Evolutionary conservation across 768 basidiomycete species (phyloP), one percentile per base, ranked within the genome.

Genomic region (Coprinopsis strossmayeri): DNA sequence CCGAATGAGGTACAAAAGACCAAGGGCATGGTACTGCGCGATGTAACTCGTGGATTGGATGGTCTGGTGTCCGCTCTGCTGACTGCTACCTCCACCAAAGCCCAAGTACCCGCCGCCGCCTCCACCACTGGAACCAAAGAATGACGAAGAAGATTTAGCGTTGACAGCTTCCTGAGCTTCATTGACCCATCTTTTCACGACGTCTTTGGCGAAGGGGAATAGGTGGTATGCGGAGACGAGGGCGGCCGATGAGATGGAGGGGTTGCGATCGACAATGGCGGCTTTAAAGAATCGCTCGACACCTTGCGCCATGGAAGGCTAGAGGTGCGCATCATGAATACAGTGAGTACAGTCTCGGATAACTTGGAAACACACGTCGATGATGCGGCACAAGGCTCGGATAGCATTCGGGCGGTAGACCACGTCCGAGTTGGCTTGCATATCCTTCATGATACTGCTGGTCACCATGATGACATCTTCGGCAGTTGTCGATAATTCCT

Each of bases 391-490:
- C 4, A 99, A 74, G 5, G 95, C 94, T 55, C 96, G 83, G 57
- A 98, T 99, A 13, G 96, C 88, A 66, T 99, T 99, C 26, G 96
- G 91, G 47, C 96, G 79, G 68, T 99, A 99, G 53, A 99, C 92
- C 59, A 98, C 95, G 68, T 99, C 96, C 42, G 92, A 86, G 63
- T 96, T 97, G 47, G 94, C 88, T 61, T 99, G 96, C 92, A 98
- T 99, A 62, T 99, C 96, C 73, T 98, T 98, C 94, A 96, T 96
- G 66, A 99, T 97, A 60, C 92, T 96, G 65, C 86, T 90, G 9
- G 96, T 99, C 53, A 97, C 94, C 92, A 99, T 99, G 58, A 99
- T 96, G 24, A 98, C 92, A 73, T 98, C 95, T 66, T 99, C 93
- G 13, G 96, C 91, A n/a, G 87, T 86, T 28, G 80, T 83, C 24